A percentile compares a stretch with the other conserved stretches of the same genome.
phyloP scores from a whole-genome alignment of 2,329 filamentous ascomycete species.

The Fusarium haematococcum region DNA sequence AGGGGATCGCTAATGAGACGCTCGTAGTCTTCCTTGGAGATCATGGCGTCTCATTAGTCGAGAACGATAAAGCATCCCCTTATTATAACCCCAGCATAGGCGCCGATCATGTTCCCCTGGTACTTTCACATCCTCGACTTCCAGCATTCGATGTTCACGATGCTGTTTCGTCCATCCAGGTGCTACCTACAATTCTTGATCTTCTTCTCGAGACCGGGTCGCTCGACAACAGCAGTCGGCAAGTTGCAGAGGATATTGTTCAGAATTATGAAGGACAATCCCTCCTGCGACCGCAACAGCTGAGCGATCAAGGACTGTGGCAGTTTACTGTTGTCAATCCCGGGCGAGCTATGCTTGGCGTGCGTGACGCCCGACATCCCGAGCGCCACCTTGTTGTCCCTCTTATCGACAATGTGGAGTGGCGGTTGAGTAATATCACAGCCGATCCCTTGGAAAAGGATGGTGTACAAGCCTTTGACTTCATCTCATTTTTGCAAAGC shows the following conservation, averaged over 20 bases:
- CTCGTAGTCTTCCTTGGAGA: constrained; percentile 46
- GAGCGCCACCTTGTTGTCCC: constrained; percentile 44
- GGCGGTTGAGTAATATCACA: constrained; percentile 43
- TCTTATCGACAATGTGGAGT: constrained; percentile 42
- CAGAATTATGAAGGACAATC: background rate
- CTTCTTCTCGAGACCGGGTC: constrained; percentile 44
- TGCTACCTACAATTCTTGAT: constrained; percentile 48
- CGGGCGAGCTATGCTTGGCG: constrained; percentile 42
- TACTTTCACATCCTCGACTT: constrained; percentile 45
- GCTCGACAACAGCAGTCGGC: background rate
- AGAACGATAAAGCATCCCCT: constrained; percentile 38
- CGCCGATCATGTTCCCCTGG: constrained; percentile 44
- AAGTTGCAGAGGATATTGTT: background rate
- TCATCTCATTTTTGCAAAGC: constrained; percentile 25
- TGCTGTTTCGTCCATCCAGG: constrained; percentile 40
- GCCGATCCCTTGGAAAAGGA: constrained; percentile 40
- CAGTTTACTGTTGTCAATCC: constrained; percentile 46
- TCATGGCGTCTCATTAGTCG: constrained; percentile 46
- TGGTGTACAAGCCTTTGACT: constrained; percentile 37
- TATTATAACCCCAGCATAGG: constrained; percentile 45
- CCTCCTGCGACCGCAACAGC: constrained; percentile 1
- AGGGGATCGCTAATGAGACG: constrained; percentile 47
- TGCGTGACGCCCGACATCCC: constrained; percentile 27
- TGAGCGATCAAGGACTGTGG: constrained; percentile 23
- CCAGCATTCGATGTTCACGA: constrained; percentile 41